Evolutionary conservation across 805 yeast genomes (phyloP).

Genomic region (Candida ulmi): DNA sequence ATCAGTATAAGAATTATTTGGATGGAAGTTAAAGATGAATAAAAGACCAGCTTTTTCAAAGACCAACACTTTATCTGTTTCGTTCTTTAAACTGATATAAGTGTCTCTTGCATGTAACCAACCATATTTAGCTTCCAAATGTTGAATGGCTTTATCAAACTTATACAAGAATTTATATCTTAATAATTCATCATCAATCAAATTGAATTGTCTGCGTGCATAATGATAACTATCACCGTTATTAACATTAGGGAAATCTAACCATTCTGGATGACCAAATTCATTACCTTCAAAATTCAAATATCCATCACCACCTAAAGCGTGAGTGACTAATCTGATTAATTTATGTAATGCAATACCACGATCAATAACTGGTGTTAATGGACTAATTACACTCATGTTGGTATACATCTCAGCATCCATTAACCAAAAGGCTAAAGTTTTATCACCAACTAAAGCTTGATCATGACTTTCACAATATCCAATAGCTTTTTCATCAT

Average conservation of each 20-base stretch:
- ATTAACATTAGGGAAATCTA: slow-evolving; percentile 91
- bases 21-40: slow-evolving; percentile 88
- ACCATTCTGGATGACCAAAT: slow-evolving; percentile 99
- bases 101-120: slow-evolving; percentile 75
- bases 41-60: slow-evolving; percentile 84
- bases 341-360: slow-evolving; percentile 89
- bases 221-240: slow-evolving; percentile 86
- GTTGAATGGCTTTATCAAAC: slow-evolving; percentile 87
- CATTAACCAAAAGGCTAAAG: slow-evolving; percentile 97
- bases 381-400: slow-evolving; percentile 73
- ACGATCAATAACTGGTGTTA: slow-evolving; percentile 77
- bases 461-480: slow-evolving; percentile 97
- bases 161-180: slow-evolving; percentile 71
- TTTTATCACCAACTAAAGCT: slow-evolving; percentile 95
- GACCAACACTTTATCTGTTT: slow-evolving; percentile 80
- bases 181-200: slow-evolving; percentile 72
- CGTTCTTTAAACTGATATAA: slow-evolving; percentile 83
- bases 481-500: slow-evolving; percentile 82
- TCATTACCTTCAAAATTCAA: slow-evolving; percentile 96
- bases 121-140: slow-evolving; percentile 59
- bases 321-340: slow-evolving; percentile 81
- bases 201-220: slow-evolving; percentile 91
- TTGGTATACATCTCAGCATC: slow-evolving; percentile 97
- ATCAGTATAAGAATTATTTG: slow-evolving; percentile 74
- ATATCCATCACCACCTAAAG: slow-evolving; percentile 96